These are phyloP conservation scores for Alternaria gaisen DNA, from an alignment of 2,329 filamentous ascomycete genomes.

Conservation along the genomic window DNA sequence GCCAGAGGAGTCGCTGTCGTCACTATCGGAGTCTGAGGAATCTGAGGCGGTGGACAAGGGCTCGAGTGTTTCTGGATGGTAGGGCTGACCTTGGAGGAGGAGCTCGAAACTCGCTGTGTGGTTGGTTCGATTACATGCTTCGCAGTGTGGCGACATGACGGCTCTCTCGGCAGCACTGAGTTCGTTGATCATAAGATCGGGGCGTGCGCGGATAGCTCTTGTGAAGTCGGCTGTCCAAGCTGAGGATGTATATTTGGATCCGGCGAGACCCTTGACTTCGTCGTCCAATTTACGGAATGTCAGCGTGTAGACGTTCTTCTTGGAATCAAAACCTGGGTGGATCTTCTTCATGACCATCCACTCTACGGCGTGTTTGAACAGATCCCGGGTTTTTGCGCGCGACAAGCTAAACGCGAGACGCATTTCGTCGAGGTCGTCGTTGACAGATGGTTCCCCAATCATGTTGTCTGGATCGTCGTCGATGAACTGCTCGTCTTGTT, in stretches of 20 bases:
- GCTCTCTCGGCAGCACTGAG: conserved; percentile 21
- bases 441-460: conserved; percentile 55
- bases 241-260: conserved; percentile 75
- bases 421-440: conserved; percentile 62
- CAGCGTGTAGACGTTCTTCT: conserved; percentile 71
- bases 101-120: conserved; percentile 74
- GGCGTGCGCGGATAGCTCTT: conserved; percentile 71
- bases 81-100: conserved; percentile 70
- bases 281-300: conserved; percentile 77
- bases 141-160: conserved; percentile 59
- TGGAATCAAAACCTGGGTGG: conserved; percentile 72
- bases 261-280: conserved; percentile 72
- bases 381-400: conserved; percentile 72
- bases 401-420: conserved; percentile 76
- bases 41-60: conserved; percentile 62
- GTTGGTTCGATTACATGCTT: conserved; percentile 73
- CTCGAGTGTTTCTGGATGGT: conserved; percentile 71
- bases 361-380: conserved; percentile 77
- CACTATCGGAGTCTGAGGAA: conserved; percentile 25
- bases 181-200: conserved; percentile 59
- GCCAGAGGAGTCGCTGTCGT: conserved; percentile 21
- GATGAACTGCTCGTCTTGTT: conserved; percentile 71
- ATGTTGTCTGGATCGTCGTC: conserved; percentile 66
- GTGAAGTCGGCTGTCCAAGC: conserved; percentile 74
- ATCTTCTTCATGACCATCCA: conserved; percentile 85